Percentiles rank a stretch among this genome's conserved stretches.
Conservation (phyloP, 2,329 filamentous ascomycete genomes). For the Tolypocladium guangdongense region DNA sequence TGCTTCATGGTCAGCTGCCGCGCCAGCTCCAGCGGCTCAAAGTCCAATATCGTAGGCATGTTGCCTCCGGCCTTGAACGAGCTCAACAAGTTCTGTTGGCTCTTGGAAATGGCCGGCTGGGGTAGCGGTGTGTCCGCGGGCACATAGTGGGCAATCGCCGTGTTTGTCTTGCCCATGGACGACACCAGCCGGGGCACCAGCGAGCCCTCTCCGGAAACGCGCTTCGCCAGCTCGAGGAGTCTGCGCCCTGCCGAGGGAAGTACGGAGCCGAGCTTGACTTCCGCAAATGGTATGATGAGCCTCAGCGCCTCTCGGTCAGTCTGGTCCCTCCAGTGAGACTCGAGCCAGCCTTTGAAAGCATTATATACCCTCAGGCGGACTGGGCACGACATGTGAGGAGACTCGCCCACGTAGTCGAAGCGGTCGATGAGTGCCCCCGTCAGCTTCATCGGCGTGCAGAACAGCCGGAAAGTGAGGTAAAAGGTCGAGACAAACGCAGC, state of each 20-base stretch:
- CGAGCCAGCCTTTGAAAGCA: slow-evolving; percentile 92
- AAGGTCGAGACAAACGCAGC: slow-evolving; percentile 88
- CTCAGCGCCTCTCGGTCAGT: slow-evolving; percentile 67
- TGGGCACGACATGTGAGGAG: slow-evolving; percentile 59
- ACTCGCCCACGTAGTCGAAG: slow-evolving; percentile 83
- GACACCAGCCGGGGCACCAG: slow-evolving; percentile 75
- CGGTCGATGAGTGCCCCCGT: slow-evolving; percentile 77
- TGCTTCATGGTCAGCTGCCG: slow-evolving; percentile 89
- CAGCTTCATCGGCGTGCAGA: slow-evolving; percentile 70
- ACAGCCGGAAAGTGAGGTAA: slow-evolving; percentile 90
- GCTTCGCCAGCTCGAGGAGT: slow-evolving; percentile 68
- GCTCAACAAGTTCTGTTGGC: slow-evolving; percentile 61
- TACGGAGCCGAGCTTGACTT: slow-evolving; percentile 53
- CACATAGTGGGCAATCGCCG: slow-evolving; percentile 59
- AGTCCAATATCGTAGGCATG: slow-evolving; percentile 69
- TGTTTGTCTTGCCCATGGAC: slow-evolving; percentile 79
- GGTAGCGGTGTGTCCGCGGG: slow-evolving; percentile 64
- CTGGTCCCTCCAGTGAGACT: slow-evolving; percentile 85
- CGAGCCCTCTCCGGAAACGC: slow-evolving; percentile 63
- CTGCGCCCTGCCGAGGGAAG: slow-evolving; percentile 70
- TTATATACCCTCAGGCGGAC: slow-evolving; percentile 91
- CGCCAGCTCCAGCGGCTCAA: slow-evolving; percentile 83
- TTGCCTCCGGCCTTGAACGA: slow-evolving; percentile 64
- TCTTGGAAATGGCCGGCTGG: slow-evolving; percentile 58
- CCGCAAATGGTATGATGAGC: slow-evolving; percentile 71